Evolutionary conservation across 169 alveolate species (phyloP), one percentile per base, ranked within the genome.

Genomic region (Plasmodium gaboni): DNA sequence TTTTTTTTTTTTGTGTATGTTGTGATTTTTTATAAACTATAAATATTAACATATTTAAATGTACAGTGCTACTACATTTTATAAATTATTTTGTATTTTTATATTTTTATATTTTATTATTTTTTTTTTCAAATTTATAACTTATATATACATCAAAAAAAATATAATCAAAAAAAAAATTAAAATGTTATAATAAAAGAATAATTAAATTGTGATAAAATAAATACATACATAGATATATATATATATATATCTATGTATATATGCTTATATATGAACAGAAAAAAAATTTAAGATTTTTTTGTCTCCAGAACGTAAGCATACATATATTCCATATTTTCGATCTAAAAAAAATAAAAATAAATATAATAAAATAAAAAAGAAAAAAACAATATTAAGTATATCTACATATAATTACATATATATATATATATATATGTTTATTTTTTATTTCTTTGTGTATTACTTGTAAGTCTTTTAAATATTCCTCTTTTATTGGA

Each of bases 241-340:
- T 32, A 32, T n/a, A 32, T 28, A n/a, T 44, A 17, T 38, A 8
- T 38, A 8, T 59, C 6, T 12, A 42, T 13, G 19, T 12, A 17
- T 10, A 44, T n/a, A 63, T 12, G 17, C 17, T 28, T 5, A n/a
- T 10, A 72, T 10, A 38, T 15, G 57, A 57, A 13, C 42, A 28
- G n/a, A 15, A 51, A 22, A 17, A 13, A n/a, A 0, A 26, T 8
- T 68, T 50, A 76, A 13, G 24, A 0, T 28, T 76, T 76, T 22
- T 76, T 76, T 19, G 89, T 64, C 28, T 57, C 68, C 19, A 76
- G 74, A n/a, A 76, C 89, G 28, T 46, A 76, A 46, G 89, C 89
- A 42, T 63, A 76, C 89, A 76, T 76, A 17, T 28, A 64, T 22
- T 76, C 76, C 51, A 55, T 24, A 51, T 64, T 64, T 38, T 76